Evolutionary conservation across 2,329 filamentous ascomycete species (phyloP).

Genomic region (Colletotrichum trifolii): DNA sequence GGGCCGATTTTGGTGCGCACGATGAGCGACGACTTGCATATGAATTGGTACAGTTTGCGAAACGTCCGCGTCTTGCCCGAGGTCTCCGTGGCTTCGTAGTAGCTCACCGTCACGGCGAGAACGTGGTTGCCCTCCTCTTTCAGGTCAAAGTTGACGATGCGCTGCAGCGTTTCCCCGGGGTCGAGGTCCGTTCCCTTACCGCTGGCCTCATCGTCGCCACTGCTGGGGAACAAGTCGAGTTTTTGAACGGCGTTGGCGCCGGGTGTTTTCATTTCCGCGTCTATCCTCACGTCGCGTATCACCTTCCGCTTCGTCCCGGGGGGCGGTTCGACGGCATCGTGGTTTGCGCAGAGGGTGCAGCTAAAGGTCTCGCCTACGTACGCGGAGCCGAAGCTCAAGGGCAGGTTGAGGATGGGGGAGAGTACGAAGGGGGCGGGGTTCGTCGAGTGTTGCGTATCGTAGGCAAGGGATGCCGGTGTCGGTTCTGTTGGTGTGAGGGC

Average conservation of each 20-base stretch:
- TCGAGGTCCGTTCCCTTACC: slow-evolving; percentile 60
- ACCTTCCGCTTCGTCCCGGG: slow-evolving; percentile 51
- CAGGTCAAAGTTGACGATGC: slow-evolving; percentile 85
- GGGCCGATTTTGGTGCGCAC: slow-evolving; percentile 89
- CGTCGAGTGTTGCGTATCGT: slow-evolving; percentile 58
- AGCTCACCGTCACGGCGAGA: slow-evolving; percentile 91
- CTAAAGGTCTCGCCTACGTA: slow-evolving; percentile 96
- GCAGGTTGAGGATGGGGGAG: slow-evolving; percentile 79
- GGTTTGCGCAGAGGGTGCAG: slow-evolving; percentile 96
- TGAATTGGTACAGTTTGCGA: slow-evolving; percentile 95
- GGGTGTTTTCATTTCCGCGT: slow-evolving; percentile 96
- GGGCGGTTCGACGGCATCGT: slow-evolving; percentile 66
- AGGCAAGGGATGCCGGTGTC: slow-evolving; percentile 78
- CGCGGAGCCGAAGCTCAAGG: slow-evolving; percentile 90
- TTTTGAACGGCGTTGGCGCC: slow-evolving; percentile 68
- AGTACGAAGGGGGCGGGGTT: slow-evolving; percentile 67
- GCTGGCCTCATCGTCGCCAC: slow-evolving; percentile 13
- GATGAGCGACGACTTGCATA: slow-evolving; percentile 88
- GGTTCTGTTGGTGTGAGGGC: slow-evolving; percentile 59
- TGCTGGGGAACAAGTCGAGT: slow-evolving; percentile 66
- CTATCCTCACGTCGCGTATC: slow-evolving; percentile 82
- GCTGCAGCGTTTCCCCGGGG: slow-evolving; percentile 78
- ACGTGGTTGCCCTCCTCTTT: slow-evolving; percentile 96
- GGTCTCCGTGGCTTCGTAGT: slow-evolving; percentile 85
- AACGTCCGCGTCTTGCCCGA: slow-evolving; percentile 84